A percentile compares a stretch with the other conserved stretches of the same genome.
phyloP scores from a whole-genome alignment of 2,329 filamentous ascomycete genomes.

The Microcyclospora pomicola region DNA sequence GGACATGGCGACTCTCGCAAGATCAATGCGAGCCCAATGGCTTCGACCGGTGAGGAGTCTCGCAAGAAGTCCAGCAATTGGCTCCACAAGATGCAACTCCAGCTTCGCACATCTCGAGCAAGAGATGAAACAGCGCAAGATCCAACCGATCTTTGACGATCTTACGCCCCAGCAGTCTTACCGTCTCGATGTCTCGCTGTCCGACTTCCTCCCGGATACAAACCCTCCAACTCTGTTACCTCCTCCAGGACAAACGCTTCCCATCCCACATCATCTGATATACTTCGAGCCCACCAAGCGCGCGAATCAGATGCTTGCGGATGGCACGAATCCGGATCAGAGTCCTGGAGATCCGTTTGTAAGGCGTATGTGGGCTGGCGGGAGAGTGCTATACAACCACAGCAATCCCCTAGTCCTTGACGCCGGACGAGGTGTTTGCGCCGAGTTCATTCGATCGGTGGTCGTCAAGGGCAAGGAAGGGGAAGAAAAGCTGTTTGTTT shows the following conservation, averaged over 20 bases:
- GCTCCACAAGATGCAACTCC: conserved; percentile 18
- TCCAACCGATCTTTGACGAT: conserved; percentile 40
- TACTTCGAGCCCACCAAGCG: conserved; percentile 67
- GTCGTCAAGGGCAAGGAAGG: conserved; percentile 37
- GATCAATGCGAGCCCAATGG: conserved; percentile 11
- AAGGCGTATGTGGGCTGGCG: conserved; percentile 81
- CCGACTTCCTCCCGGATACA: conserved; percentile 36
- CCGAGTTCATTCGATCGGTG: conserved; percentile 35
- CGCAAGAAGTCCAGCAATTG: background rate
- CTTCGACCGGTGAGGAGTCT: conserved; percentile 4
- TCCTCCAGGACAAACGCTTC: conserved; percentile 20
- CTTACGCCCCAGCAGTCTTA: conserved; percentile 48
- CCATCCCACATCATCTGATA: conserved; percentile 65
- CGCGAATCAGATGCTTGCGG: conserved; percentile 50
- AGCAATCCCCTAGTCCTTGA: conserved; percentile 20
- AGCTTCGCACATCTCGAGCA: conserved; percentile 27
- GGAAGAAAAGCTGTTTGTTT: conserved; percentile 46
- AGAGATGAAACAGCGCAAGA: conserved; percentile 34
- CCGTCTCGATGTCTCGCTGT: conserved; percentile 50
- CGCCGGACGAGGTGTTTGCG: conserved; percentile 28
- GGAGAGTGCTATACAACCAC: conserved; percentile 45
- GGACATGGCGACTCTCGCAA: conserved; percentile 7
- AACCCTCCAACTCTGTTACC: conserved; percentile 11
- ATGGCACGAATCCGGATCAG: conserved; percentile 75
- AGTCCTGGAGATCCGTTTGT: conserved; percentile 58